Conservation (phyloP, 164 flowering plant genomes). For the Chimonanthus praecox region DNA sequence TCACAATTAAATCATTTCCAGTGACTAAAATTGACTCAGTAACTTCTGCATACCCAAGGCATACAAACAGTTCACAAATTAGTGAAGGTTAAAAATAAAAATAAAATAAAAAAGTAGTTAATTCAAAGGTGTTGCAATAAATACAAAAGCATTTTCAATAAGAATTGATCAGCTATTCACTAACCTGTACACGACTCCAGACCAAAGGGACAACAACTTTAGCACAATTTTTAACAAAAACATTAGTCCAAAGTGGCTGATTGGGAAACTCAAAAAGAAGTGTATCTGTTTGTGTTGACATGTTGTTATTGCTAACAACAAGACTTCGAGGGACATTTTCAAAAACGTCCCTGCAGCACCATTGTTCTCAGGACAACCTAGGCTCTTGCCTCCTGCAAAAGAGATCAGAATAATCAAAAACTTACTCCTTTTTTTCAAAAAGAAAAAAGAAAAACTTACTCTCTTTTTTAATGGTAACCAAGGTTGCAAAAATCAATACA, state of each 20-base stretch:
- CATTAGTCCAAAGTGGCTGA: slow-evolving; percentile 91
- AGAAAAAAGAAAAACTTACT: too few relatives aligned
- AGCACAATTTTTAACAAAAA: slow-evolving; percentile 67
- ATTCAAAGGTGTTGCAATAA: background rate
- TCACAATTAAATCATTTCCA: too few relatives aligned
- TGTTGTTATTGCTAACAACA: slow-evolving; percentile 66
- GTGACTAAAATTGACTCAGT: too few relatives aligned
- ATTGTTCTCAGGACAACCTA: slow-evolving; percentile 72
- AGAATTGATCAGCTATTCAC: slow-evolving; percentile 1
- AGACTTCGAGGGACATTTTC: slow-evolving; percentile 90
- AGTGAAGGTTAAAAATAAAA: too few relatives aligned
- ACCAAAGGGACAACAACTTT: slow-evolving; percentile 86
- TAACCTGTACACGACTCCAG: slow-evolving; percentile 99
- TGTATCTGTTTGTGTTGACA: slow-evolving; percentile 84
- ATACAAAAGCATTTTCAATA: background rate
- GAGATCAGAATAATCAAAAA: background rate
- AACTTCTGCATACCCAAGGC: too few relatives aligned
- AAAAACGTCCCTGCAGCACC: slow-evolving; percentile 99
- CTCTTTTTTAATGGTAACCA: too few relatives aligned
- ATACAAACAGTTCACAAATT: too few relatives aligned
- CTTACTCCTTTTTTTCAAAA: too few relatives aligned
- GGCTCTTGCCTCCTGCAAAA: slow-evolving; percentile 80
- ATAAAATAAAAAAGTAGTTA: background rate
- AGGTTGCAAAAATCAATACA: too few relatives aligned
- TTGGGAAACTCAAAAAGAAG: slow-evolving; percentile 86